These are phyloP conservation scores for Lactarius hengduanensis DNA, from an alignment of 768 basidiomycete species.

Conservation along the genomic window DNA sequence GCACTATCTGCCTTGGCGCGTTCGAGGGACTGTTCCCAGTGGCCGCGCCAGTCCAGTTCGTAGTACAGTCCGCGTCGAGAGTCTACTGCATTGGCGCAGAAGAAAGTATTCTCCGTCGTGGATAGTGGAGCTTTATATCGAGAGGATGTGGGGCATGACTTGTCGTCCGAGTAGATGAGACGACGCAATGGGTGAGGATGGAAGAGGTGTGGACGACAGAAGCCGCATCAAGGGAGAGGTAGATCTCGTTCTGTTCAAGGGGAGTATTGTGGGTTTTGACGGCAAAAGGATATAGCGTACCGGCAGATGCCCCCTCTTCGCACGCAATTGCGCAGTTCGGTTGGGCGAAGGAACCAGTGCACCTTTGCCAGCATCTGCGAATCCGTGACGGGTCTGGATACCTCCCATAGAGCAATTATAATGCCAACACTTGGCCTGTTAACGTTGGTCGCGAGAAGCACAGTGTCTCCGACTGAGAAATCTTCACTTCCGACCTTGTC, in stretches of 20 bases:
- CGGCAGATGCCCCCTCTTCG: slow-evolving; percentile 57
- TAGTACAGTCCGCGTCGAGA: slow-evolving; percentile 24
- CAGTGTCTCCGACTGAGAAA: slow-evolving; percentile 60
- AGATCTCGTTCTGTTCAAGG: slow-evolving; percentile 69
- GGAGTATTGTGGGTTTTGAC: slow-evolving; percentile 10
- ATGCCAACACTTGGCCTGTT: slow-evolving; percentile 63
- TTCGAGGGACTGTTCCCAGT: slow-evolving; percentile 15
- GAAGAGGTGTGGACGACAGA: slow-evolving; percentile 23
- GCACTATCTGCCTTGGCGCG: neutral
- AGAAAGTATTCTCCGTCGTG: neutral
- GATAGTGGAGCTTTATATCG: slow-evolving; percentile 20
- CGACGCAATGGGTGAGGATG: slow-evolving; percentile 26
- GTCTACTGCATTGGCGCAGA: slow-evolving; percentile 21
- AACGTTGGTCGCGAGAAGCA: slow-evolving; percentile 52
- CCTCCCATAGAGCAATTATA: slow-evolving; percentile 69
- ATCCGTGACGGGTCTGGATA: slow-evolving; percentile 37
- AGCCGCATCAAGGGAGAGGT: slow-evolving; percentile 44
- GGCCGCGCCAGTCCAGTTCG: slow-evolving; percentile 15
- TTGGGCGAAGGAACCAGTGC: slow-evolving; percentile 75
- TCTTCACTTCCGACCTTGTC: neutral
- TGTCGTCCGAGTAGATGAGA: slow-evolving; percentile 29
- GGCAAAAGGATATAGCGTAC: slow-evolving; percentile 39
- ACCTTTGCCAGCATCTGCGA: slow-evolving; percentile 54
- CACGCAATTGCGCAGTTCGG: slow-evolving; percentile 57
- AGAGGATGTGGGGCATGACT: slow-evolving; percentile 9